Conservation (phyloP, 352 stramenopile genomes). For the Globisporangium spinosum region DNA sequence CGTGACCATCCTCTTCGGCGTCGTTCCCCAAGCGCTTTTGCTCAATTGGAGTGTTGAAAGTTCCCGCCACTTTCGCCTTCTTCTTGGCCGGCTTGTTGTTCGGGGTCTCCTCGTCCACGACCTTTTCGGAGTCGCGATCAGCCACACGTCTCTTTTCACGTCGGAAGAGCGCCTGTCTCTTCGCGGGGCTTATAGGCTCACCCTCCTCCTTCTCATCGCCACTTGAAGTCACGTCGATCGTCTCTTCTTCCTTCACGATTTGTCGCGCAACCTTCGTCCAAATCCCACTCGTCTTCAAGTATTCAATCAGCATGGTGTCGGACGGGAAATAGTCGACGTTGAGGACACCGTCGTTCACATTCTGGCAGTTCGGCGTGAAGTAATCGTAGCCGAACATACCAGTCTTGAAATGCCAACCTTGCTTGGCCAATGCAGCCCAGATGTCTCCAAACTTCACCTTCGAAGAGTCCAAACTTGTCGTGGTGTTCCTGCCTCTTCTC, state of each 20-base stretch:
- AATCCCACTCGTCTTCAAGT: constrained; percentile 47
- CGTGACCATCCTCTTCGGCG: neutral
- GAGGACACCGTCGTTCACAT: constrained; percentile 26
- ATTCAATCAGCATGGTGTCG: constrained; percentile 36
- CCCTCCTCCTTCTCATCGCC: constrained; percentile 21
- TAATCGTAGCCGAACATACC: constrained; percentile 44
- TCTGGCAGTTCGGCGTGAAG: constrained; percentile 54
- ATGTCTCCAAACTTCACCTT: constrained; percentile 67
- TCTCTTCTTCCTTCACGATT: constrained; percentile 32
- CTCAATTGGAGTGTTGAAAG: constrained; percentile 20
- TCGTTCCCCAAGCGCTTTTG: constrained; percentile 1
- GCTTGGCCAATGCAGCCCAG: constrained; percentile 40
- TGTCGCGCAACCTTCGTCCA: constrained; percentile 41
- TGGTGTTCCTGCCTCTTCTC: neutral
- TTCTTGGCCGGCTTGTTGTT: constrained; percentile 14
- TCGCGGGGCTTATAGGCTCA: neutral
- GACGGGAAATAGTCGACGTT: constrained; percentile 55
- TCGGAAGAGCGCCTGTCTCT: constrained; percentile 10
- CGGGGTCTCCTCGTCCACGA: neutral
- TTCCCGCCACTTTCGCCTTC: constrained; percentile 10
- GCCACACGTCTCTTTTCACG: constrained; percentile 12
- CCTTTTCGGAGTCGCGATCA: neutral
- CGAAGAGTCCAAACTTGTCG: neutral
- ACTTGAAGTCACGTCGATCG: constrained; percentile 24
- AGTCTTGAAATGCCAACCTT: constrained; percentile 50